These are phyloP conservation scores for Rhodotorula graminis DNA, from an alignment of 768 basidiomycete genomes.

Conservation along the genomic window DNA sequence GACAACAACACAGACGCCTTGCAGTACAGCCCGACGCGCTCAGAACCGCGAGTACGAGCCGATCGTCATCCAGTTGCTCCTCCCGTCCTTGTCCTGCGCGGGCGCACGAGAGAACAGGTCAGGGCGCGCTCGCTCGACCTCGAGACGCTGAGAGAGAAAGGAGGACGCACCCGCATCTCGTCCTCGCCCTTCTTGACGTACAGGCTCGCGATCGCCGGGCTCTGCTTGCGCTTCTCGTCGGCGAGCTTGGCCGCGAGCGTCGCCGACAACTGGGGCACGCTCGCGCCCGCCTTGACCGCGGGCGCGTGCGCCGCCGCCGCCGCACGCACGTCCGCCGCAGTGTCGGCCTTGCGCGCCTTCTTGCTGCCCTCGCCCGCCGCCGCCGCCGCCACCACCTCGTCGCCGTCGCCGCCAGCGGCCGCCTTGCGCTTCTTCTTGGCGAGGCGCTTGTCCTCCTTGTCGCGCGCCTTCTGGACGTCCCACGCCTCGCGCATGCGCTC, in stretches of 20 bases:
- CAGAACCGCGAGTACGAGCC: conserved; percentile 29
- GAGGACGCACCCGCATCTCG: conserved; percentile 32
- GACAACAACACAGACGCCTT: background rate
- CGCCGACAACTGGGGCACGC: conserved; percentile 29
- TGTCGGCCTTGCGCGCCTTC: conserved; percentile 44
- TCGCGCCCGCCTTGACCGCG: conserved; percentile 30
- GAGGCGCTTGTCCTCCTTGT: conserved; percentile 55
- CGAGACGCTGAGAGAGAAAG: background rate
- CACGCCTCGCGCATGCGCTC: conserved; percentile 59
- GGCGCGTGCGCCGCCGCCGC: conserved; percentile 7
- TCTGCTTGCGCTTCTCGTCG: conserved; percentile 38
- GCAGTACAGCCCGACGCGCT: no score
- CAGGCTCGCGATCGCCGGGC: conserved; percentile 35
- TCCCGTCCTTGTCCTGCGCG: conserved; percentile 30
- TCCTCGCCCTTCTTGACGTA: conserved; percentile 28
- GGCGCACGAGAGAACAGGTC: background rate
- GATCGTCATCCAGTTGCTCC: conserved; percentile 36
- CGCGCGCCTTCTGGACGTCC: conserved; percentile 54
- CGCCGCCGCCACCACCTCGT: background rate
- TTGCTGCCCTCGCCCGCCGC: background rate
- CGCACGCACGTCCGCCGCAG: background rate
- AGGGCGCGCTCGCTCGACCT: conserved; percentile 11
- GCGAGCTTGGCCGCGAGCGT: conserved; percentile 37
- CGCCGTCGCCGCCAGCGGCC: conserved; percentile 44
- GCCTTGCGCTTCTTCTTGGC: conserved; percentile 56